A percentile compares a stretch with the other conserved stretches of the same genome.
Evolutionary conservation across 495 filamentous ascomycete genomes (phyloP).

Genomic region (Viridothelium virens): DNA sequence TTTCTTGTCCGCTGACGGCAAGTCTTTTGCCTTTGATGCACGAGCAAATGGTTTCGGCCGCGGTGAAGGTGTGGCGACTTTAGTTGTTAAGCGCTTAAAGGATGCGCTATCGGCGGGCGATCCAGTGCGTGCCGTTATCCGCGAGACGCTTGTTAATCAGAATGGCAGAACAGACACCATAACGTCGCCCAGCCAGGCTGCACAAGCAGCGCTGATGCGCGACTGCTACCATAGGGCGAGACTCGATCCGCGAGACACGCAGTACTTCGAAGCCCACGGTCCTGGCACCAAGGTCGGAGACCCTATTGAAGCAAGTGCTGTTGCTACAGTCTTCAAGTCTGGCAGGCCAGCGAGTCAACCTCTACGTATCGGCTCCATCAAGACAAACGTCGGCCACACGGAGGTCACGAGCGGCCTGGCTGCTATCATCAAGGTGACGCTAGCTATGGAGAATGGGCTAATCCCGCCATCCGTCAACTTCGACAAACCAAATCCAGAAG

Average conservation of each 20-base stretch:
- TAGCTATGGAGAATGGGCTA: slow-evolving; percentile 50
- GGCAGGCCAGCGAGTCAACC: slow-evolving; percentile 3
- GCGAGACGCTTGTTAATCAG: slow-evolving; percentile 7
- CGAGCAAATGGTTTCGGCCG: slow-evolving; percentile 33
- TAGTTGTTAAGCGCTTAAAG: slow-evolving; percentile 28
- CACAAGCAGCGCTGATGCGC: slow-evolving; percentile 15
- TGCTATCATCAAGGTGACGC: slow-evolving; percentile 49
- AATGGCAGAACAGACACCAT: neutral
- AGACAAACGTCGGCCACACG: slow-evolving; percentile 34
- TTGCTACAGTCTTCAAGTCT: slow-evolving; percentile 2
- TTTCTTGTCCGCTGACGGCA: slow-evolving; percentile 11
- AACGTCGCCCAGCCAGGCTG: neutral
- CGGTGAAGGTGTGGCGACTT: slow-evolving; percentile 34
- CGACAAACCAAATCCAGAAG: slow-evolving; percentile 38
- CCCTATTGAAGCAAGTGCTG: slow-evolving; percentile 11
- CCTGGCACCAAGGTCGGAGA: slow-evolving; percentile 19
- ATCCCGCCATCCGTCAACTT: slow-evolving; percentile 42
- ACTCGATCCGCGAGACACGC: slow-evolving; percentile 21
- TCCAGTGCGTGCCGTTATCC: slow-evolving; percentile 8
- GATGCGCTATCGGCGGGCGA: slow-evolving; percentile 8
- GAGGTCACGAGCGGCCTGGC: slow-evolving; percentile 52
- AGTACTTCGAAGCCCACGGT: slow-evolving; percentile 22
- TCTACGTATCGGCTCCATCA: slow-evolving; percentile 9
- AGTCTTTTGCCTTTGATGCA: slow-evolving; percentile 13
- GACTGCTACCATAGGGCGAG: slow-evolving; percentile 13